phyloP scores from a whole-genome alignment of 139 green algal genomes.

The Eudorina sp. region DNA sequence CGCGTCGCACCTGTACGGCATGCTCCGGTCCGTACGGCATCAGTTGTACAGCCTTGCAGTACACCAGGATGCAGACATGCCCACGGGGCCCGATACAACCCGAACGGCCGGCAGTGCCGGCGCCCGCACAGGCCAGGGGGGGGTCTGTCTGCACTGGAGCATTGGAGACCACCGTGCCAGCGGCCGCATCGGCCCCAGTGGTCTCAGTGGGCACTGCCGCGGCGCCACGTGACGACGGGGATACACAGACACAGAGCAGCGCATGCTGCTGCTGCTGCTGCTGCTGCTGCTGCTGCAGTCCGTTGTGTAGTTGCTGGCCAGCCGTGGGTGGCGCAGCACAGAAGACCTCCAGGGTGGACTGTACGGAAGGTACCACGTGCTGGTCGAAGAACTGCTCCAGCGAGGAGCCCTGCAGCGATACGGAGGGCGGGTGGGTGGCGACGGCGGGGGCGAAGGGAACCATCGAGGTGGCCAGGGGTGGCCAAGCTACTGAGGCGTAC shows the following conservation, averaged over 20 bases:
- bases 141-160: not conserved
- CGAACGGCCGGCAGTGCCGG: not conserved
- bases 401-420: not conserved
- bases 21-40: conserved; percentile 8
- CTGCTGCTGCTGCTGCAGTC: not conserved
- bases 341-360: not conserved
- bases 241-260: not conserved
- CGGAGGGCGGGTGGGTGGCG: not conserved
- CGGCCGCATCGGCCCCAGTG: not conserved
- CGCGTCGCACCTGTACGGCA: conserved; percentile 20
- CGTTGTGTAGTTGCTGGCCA: not conserved
- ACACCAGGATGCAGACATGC: not conserved
- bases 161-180: too few relatives aligned
- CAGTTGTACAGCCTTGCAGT: conserved; percentile 11
- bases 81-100: not conserved
- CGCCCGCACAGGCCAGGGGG: too few relatives aligned
- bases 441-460: not conserved
- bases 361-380: not conserved
- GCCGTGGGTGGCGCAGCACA: too few relatives aligned
- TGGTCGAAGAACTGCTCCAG: not conserved
- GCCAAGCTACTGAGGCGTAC: not conserved
- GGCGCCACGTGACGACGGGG: not conserved
- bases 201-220: not conserved
- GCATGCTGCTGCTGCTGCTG: not conserved
- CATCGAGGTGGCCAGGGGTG: not conserved